Evolutionary conservation across 176 grass and related monocot species (phyloP).

Genomic region (Bromus sterilis): DNA sequence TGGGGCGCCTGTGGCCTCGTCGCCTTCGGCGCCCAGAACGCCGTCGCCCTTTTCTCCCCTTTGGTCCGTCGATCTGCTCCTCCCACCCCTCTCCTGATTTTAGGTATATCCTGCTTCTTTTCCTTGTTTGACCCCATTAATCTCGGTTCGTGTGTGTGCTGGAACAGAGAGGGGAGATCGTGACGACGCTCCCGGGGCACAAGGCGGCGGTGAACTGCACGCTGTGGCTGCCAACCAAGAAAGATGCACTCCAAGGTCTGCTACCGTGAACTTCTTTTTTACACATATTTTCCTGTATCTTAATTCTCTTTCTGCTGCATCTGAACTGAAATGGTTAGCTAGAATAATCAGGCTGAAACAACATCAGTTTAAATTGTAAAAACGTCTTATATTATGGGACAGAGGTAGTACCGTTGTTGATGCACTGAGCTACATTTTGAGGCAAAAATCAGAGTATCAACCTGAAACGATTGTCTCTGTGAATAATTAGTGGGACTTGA

Average conservation of each 20-base stretch:
- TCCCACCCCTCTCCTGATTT: not conserved
- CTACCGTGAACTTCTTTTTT: not conserved
- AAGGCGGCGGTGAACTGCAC: slow-evolving; percentile 86
- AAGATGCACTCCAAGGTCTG: slow-evolving; percentile 76
- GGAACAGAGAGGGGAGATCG: slow-evolving; percentile 71
- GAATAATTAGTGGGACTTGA: not conserved
- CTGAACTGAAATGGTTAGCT: slow-evolving; percentile 6
- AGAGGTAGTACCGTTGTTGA: not conserved
- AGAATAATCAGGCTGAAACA: not conserved
- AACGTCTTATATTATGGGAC: no score
- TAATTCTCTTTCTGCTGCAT: not conserved
- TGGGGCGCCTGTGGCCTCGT: slow-evolving; percentile 79
- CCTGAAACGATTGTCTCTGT: not conserved
- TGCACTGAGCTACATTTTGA: not conserved
- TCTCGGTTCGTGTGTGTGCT: not conserved
- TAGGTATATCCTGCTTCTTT: not conserved
- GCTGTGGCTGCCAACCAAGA: slow-evolving; percentile 76
- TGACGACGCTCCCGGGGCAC: slow-evolving; percentile 78
- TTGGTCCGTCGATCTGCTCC: slow-evolving; percentile 18
- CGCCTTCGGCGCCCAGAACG: slow-evolving; percentile 91
- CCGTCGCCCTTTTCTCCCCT: slow-evolving; percentile 82
- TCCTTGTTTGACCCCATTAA: not conserved
- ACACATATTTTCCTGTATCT: not conserved
- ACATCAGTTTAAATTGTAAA: no score
- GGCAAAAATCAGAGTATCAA: not conserved